Base-by-base conservation (phyloP, 345 rosid genomes). In the Crucihimalaya himalaica region DNA sequence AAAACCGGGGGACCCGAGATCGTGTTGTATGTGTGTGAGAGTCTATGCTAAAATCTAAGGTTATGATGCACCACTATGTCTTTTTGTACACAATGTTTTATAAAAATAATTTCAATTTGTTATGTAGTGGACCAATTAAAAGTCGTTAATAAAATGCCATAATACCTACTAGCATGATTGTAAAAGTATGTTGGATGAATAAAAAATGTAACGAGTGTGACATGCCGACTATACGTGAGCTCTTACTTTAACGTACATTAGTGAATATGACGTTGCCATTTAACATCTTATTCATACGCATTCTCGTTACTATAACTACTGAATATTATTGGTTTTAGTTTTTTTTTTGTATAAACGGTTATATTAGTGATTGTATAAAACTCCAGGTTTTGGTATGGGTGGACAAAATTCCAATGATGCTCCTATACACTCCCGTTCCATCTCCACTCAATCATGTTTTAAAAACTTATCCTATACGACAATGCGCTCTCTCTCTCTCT, bases 231-330 rank as follows among this genome's bases (percentile, higher is more conserved):
- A 66, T 66, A 27, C 78, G 61, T 57, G 72, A 74, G 67, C 72
- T 66, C 53, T 58, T 74, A 74, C 78, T 74, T 74, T 66, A 67
- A 74, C 78, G 73, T 74, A 66, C n/a, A n/a, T n/a, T n/a, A n/a
- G 39, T 55, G 63, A 37, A 74, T 57, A 13, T 66, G 78, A 66
- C 78, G 61, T 66, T 74, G 45, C 72, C 52, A 19, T 58, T 42
- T 57, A 66, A 66, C 61, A 66, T 66, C 54, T 46, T 46, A 45
- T 46, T 64, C 48, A 63, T 72, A 63, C 69, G 25, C 25, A 40
- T 34, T 72, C 25, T 57, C 46, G n/a, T 70, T 61, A 51, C 59
- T 21, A 21, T 46, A 43, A 19, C 59, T 31, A 70, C 56, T 29
- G 23, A 43, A 19, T 56, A 40, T 28, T 28, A 19, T 40, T 28